These are phyloP conservation scores for Stephanodiscus minutulus DNA, from an alignment of 108 stramenopile genomes.

Conservation along the genomic window DNA sequence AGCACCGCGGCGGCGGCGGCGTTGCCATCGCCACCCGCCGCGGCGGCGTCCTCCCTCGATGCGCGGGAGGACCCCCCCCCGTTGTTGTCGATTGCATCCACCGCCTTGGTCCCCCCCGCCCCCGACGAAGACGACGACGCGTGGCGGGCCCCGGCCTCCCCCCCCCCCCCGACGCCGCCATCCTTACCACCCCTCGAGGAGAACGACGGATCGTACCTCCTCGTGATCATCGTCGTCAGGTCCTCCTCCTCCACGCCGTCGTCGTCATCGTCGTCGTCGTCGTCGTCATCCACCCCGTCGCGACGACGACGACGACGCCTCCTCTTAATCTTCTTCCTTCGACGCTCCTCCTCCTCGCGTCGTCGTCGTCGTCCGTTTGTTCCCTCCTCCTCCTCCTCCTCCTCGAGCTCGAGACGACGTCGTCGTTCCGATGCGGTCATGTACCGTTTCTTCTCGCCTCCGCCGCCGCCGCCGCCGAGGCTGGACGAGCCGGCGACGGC, in stretches of 20 bases:
- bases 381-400: constrained; percentile 40
- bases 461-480: not conserved
- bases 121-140: not conserved
- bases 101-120: not conserved
- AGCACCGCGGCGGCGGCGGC: not conserved
- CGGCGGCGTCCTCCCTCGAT: not conserved
- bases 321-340: constrained; percentile 8
- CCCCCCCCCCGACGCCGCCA: not conserved
- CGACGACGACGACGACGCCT: constrained; percentile 4
- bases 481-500: constrained; percentile 5
- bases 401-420: constrained; percentile 49
- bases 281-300: constrained; percentile 10
- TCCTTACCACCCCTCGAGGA: not conserved
- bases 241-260: constrained; percentile 20
- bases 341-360: constrained; percentile 4
- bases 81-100: too few species aligned
- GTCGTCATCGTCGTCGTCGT: constrained; percentile 7
- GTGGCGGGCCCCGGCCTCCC: not conserved
- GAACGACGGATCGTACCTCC: constrained; percentile 9
- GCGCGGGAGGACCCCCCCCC: too few species aligned
- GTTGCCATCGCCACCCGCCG: not conserved
- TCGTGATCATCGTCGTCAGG: constrained; percentile 29
- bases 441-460: constrained; percentile 38
- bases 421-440: constrained; percentile 60
- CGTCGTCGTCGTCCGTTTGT: constrained; percentile 13